These are phyloP conservation scores for Gautieria morchelliformis DNA, from an alignment of 768 basidiomycete species.

Conservation along the genomic window DNA sequence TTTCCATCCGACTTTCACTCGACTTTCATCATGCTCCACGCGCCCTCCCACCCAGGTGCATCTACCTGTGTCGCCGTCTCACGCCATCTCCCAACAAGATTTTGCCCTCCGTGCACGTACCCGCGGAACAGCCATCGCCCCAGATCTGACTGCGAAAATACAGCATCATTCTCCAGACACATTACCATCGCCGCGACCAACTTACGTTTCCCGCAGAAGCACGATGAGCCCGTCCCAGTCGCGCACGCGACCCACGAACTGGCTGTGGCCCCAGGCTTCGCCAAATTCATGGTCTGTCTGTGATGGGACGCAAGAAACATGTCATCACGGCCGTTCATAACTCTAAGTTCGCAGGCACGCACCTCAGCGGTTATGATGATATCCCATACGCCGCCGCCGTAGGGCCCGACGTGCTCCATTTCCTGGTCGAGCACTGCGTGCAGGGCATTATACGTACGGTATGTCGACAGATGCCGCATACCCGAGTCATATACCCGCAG, in stretches of 20 bases:
- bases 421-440: slow-evolving; percentile 24
- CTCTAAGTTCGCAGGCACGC: slow-evolving; percentile 11
- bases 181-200: not conserved
- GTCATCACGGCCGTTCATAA: no score
- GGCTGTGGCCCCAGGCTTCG: slow-evolving; percentile 40
- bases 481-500: not conserved
- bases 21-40: slow-evolving; percentile 22
- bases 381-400: slow-evolving; percentile 47
- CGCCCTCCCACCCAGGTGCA: slow-evolving; percentile 48
- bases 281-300: slow-evolving; percentile 40
- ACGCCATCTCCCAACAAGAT: slow-evolving; percentile 69
- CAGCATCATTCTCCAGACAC: slow-evolving; percentile 14
- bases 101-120: slow-evolving; percentile 54
- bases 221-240: slow-evolving; percentile 44
- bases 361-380: slow-evolving; percentile 55
- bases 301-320: not conserved
- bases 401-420: slow-evolving; percentile 29
- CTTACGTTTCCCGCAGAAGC: slow-evolving; percentile 31
- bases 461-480: not conserved
- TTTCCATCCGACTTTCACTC: not conserved
- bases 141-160: slow-evolving; percentile 23
- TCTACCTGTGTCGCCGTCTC: slow-evolving; percentile 33
- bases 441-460: not conserved
- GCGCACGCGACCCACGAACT: slow-evolving; percentile 37
- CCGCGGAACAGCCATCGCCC: slow-evolving; percentile 61